Evolutionary conservation across 2,329 filamentous ascomycete species (phyloP).

Genomic region (Diaporthe vexans): DNA sequence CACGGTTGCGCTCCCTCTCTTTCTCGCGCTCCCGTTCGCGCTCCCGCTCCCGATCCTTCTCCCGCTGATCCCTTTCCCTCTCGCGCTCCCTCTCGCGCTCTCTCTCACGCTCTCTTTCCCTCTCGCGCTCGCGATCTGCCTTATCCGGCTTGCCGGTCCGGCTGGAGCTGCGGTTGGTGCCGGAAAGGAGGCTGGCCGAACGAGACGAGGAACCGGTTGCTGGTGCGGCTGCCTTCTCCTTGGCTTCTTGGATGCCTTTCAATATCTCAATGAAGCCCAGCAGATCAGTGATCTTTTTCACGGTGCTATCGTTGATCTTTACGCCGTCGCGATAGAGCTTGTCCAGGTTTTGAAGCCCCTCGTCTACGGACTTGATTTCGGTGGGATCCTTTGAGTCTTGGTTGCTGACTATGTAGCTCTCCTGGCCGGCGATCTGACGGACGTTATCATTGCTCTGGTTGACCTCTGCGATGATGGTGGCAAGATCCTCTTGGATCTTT

Average conservation of each 20-base stretch:
- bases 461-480: slow-evolving; percentile 51
- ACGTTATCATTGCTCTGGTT: slow-evolving; percentile 57
- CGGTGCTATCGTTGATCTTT: slow-evolving; percentile 50
- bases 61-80: slow-evolving; percentile 42
- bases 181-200: slow-evolving; percentile 44
- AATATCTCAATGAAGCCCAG: slow-evolving; percentile 57
- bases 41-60: slow-evolving; percentile 42
- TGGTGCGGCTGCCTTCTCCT: slow-evolving; percentile 52
- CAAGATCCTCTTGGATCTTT: slow-evolving; percentile 55
- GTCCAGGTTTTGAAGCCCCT: slow-evolving; percentile 46
- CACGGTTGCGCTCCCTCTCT: slow-evolving; percentile 32
- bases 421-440: slow-evolving; percentile 55
- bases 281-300: slow-evolving; percentile 49
- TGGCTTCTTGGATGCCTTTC: slow-evolving; percentile 56
- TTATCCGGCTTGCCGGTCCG: slow-evolving; percentile 43
- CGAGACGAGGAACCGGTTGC: slow-evolving; percentile 44
- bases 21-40: slow-evolving; percentile 34
- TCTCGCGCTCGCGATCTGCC: slow-evolving; percentile 45
- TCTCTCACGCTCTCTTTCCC: slow-evolving; percentile 41
- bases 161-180: slow-evolving; percentile 39
- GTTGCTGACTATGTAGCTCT: slow-evolving; percentile 55
- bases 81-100: slow-evolving; percentile 33
- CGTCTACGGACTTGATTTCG: slow-evolving; percentile 46
- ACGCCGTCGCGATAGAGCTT: slow-evolving; percentile 51
- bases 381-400: slow-evolving; percentile 52